Base-by-base conservation (phyloP, 441 rosid species). In the Erysimum pusillum region DNA sequence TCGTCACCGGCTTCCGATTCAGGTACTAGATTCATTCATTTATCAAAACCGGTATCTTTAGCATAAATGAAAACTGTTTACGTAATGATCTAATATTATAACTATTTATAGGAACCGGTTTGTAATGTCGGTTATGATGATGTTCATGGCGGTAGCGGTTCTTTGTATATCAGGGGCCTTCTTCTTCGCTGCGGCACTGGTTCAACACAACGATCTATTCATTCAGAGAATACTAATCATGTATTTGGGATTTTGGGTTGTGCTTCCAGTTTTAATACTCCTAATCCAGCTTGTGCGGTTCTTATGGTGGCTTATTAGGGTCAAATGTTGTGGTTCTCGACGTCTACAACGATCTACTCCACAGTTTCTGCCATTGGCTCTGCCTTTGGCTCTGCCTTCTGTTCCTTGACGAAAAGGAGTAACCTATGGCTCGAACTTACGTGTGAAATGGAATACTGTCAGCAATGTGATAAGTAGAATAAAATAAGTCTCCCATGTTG, bases 81-180 rank as follows among this genome's bases (percentile, higher is more conserved):
- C 14, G 15, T 46, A 22, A 3, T 52, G 5, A 7, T 14, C 61
- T 56, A 15, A 56, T 56, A 15, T 28, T 14, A n/a, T 14, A 7
- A 1, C 7, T 56, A 56, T 35, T n/a, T 58, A n/a, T 31, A 56
- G 63, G 63, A 68, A 53, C 51, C 52, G 69, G 44, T 0, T 70
- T n/a, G 17, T 79, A 67, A 49, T 63, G n/a, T 14, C 15, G 36
- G n/a, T 56, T 10, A n/a, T 69, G 51, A 5, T 61, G 2, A 28
- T 2, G 4, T 41, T 69, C 17, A 54, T 54, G 63, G 25, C 54
- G 38, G 59, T 14, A 28, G 42, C 75, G 15, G 66, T 79, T 7
- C 9, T 62, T 2, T 73, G 66, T 28, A 25, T 46, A 34, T 60
- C 65, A 0, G 48, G 52, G 20, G 54, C 70, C 12, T 53, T 18